Percentiles rank a stretch among this genome's conserved stretches.
phyloP scores from a whole-genome alignment of 257 asterid species.

The Anisodus tanguticus region DNA sequence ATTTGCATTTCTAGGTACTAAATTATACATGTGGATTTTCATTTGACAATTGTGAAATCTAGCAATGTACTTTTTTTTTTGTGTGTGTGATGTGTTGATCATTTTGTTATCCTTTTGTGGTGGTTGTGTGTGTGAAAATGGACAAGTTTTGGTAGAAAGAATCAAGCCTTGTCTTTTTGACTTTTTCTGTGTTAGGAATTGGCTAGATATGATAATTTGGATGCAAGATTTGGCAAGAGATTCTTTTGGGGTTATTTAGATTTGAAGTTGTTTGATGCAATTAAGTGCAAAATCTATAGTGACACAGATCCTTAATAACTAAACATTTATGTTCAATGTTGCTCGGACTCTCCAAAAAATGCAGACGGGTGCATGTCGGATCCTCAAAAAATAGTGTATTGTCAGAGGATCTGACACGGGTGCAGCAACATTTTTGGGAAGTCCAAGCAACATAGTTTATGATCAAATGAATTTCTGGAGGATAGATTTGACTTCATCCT shows the following conservation, averaged over 20 bases:
- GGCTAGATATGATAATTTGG: background rate
- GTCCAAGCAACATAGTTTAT: too few species aligned
- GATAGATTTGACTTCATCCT: background rate
- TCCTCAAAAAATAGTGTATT: too few species aligned
- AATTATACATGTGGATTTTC: background rate
- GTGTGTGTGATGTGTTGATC: background rate
- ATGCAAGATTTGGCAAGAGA: background rate
- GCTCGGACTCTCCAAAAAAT: too few species aligned
- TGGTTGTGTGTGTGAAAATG: background rate
- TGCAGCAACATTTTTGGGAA: too few species aligned
- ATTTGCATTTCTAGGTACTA: background rate
- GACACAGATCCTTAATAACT: background rate
- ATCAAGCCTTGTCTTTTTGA: background rate
- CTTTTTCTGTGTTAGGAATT: conserved; percentile 5
- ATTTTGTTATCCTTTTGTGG: background rate
- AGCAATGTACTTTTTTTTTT: conserved; percentile 12
- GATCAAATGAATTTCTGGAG: background rate
- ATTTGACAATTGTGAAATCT: background rate
- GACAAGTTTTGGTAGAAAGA: background rate
- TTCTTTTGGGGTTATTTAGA: conserved; percentile 19
- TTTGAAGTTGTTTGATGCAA: background rate
- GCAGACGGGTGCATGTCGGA: too few species aligned
- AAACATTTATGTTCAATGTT: too few species aligned
- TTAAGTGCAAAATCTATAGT: background rate
- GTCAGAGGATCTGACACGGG: too few species aligned